A percentile compares a stretch with the other conserved stretches of the same genome.
Evolutionary conservation across 202 grass and related monocot species (phyloP).

Genomic region (Zoysia matrella): DNA sequence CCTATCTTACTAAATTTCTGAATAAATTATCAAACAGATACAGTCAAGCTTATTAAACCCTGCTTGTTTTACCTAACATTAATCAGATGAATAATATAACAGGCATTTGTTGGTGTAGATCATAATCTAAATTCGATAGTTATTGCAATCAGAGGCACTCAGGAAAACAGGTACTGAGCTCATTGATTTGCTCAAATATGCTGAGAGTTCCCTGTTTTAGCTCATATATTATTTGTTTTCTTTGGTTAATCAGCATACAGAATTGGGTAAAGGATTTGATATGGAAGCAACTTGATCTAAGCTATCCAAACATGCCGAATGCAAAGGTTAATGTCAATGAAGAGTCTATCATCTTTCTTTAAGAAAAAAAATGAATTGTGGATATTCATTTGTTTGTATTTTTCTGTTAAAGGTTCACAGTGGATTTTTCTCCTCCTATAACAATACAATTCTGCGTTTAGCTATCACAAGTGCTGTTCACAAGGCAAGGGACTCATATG

Average conservation of each 20-base stretch:
- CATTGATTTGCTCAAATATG: slow-evolving; percentile 8
- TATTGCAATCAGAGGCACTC: slow-evolving; percentile 91
- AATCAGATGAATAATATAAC: slow-evolving; percentile 17
- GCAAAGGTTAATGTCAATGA: slow-evolving; percentile 69
- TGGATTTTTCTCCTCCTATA: slow-evolving; percentile 91
- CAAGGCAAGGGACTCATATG: slow-evolving; percentile 60
- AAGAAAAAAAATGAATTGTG: background rate
- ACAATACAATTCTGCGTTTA: slow-evolving; percentile 73
- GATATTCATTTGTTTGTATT: slow-evolving; percentile 31
- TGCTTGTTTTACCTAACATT: slow-evolving; percentile 23
- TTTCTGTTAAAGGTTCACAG: slow-evolving; percentile 62
- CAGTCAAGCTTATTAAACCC: slow-evolving; percentile 10
- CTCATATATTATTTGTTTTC: slow-evolving; percentile 31
- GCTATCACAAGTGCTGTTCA: slow-evolving; percentile 63
- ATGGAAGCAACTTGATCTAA: slow-evolving; percentile 94
- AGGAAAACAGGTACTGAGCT: slow-evolving; percentile 60
- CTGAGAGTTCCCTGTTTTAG: background rate
- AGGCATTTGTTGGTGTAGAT: slow-evolving; percentile 83
- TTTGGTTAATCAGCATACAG: slow-evolving; percentile 65
- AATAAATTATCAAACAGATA: slow-evolving; percentile 27
- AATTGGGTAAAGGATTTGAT: slow-evolving; percentile 88
- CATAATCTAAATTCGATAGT: slow-evolving; percentile 74
- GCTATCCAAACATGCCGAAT: slow-evolving; percentile 76
- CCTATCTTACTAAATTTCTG: slow-evolving; percentile 29
- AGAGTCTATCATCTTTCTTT: background rate